Evolutionary conservation across 2,329 filamentous ascomycete species (phyloP).

Genomic region (Colletotrichum eleusines): DNA sequence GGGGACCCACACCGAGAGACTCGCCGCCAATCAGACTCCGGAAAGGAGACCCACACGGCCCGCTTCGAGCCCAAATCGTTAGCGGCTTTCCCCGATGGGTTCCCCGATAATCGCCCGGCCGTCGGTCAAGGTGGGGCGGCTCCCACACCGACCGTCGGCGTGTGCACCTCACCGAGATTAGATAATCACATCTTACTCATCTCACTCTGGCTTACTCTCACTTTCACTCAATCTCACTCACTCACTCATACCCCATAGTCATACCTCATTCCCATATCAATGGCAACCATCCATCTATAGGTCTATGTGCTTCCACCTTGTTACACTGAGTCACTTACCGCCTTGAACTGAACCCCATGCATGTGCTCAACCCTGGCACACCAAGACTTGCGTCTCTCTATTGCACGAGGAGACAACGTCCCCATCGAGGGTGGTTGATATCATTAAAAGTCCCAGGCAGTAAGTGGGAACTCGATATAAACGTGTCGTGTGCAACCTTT

Average conservation of each 20-base stretch:
- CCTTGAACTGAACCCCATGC: background rate
- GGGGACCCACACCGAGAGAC: conserved; percentile 1
- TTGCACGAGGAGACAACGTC: background rate
- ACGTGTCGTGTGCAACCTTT: background rate
- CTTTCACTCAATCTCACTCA: background rate
- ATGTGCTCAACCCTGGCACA: background rate
- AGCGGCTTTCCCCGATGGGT: conserved; percentile 34
- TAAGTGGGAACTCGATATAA: background rate
- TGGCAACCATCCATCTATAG: background rate
- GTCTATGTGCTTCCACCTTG: background rate
- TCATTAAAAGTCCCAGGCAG: background rate
- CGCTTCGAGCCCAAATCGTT: background rate
- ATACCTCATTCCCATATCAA: background rate
- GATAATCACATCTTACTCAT: background rate
- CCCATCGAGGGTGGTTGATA: background rate
- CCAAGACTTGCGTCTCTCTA: background rate
- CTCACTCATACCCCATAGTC: no score
- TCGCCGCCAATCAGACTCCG: background rate
- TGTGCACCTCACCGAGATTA: conserved; percentile 7
- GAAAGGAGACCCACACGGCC: fast-evolving
- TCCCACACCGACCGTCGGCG: background rate
- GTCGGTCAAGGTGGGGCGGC: background rate
- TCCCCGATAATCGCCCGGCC: background rate
- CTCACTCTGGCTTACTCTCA: background rate
- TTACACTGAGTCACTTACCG: background rate